phyloP scores from a whole-genome alignment of 2,329 filamentous ascomycete genomes.

The Ciborinia camelliae region DNA sequence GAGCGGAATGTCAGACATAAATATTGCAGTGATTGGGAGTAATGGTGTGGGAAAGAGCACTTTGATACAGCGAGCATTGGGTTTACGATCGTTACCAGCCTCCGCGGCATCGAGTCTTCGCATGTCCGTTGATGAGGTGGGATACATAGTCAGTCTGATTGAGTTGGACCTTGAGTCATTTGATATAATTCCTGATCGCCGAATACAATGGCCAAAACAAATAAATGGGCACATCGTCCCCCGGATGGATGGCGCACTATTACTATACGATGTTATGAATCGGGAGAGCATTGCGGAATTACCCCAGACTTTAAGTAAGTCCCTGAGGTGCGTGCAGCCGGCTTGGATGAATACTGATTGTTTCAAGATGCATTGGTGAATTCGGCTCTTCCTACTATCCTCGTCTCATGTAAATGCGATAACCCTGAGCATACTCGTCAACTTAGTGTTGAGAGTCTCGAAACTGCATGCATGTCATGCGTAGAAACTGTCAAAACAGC shows the following conservation, averaged over 20 bases:
- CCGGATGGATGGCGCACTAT: conserved; percentile 75
- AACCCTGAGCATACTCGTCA: conserved; percentile 65
- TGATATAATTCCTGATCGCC: conserved; percentile 55
- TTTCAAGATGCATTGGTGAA: conserved; percentile 67
- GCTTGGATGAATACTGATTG: conserved; percentile 15
- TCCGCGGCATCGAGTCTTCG: conserved; percentile 54
- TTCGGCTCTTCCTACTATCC: conserved; percentile 69
- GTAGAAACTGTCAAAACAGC: conserved; percentile 74
- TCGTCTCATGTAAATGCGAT: conserved; percentile 91
- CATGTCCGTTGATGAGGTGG: conserved; percentile 55
- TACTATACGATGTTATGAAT: conserved; percentile 85
- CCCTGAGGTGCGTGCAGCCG: background rate
- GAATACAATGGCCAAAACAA: conserved; percentile 64
- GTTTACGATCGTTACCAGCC: conserved; percentile 51
- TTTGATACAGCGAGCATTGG: conserved; percentile 62
- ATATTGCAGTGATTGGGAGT: conserved; percentile 64
- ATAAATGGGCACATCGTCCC: conserved; percentile 69
- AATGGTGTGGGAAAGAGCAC: conserved; percentile 65
- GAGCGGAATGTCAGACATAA: conserved; percentile 49
- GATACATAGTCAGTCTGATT: conserved; percentile 58
- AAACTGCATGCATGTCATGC: conserved; percentile 63
- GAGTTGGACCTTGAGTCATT: conserved; percentile 65
- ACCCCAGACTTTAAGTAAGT: conserved; percentile 75
- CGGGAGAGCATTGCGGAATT: conserved; percentile 70
- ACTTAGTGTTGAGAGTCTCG: conserved; percentile 66